These are phyloP conservation scores for Pseudotulostoma volvatum DNA, from an alignment of 495 filamentous ascomycete genomes.

Conservation along the genomic window DNA sequence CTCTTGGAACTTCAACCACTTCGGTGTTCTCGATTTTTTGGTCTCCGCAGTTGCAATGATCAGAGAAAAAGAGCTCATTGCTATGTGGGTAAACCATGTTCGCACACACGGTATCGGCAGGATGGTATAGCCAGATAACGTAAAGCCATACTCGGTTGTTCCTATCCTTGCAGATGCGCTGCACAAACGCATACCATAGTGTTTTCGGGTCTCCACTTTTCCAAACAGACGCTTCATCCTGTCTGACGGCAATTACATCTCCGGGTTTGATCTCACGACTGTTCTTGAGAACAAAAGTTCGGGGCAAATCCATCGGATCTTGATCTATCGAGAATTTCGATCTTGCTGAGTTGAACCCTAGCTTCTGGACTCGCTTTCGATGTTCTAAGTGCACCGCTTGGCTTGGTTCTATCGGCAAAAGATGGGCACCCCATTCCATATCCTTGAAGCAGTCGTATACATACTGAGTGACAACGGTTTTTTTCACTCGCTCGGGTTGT, in stretches of 20 bases:
- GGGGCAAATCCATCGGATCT: not conserved
- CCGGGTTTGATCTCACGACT: conserved; percentile 24
- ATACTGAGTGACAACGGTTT: conserved; percentile 53
- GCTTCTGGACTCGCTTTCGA: not conserved
- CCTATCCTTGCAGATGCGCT: conserved; percentile 24
- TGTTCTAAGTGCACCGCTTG: not conserved
- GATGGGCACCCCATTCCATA: conserved; percentile 38
- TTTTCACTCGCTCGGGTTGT: conserved; percentile 6
- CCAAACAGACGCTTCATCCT: conserved; percentile 40
- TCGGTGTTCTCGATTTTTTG: conserved; percentile 30
- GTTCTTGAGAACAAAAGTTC: conserved; percentile 12
- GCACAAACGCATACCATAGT: conserved; percentile 51
- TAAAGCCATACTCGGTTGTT: conserved; percentile 30
- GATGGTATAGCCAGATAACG: conserved; percentile 56
- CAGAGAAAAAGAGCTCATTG: conserved; percentile 61
- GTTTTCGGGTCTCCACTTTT: conserved; percentile 18
- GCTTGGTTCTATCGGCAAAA: conserved; percentile 8
- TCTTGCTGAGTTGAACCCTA: not conserved
- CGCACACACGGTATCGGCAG: conserved; percentile 48
- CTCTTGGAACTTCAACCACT: conserved; percentile 33
- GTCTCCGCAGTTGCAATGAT: conserved; percentile 53
- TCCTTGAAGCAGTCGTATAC: conserved; percentile 45
- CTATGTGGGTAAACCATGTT: conserved; percentile 45
- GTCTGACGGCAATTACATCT: conserved; percentile 32
- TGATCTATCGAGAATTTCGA: not conserved